phyloP scores from a whole-genome alignment of 2,329 filamentous ascomycete genomes.

The Aspergillus oerlinghausenensis region DNA sequence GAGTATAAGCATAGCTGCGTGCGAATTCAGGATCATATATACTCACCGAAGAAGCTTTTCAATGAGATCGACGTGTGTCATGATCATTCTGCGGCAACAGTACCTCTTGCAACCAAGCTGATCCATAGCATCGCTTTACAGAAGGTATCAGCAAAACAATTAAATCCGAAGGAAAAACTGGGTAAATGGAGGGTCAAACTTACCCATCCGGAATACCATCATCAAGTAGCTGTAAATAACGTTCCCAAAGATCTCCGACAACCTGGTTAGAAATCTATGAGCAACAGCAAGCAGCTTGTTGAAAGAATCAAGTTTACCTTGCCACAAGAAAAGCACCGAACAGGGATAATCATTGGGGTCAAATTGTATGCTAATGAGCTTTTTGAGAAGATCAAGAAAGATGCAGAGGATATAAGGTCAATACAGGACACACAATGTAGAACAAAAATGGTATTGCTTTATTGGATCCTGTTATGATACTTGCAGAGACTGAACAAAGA shows the following conservation, averaged over 20 bases:
- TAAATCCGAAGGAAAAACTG: background rate
- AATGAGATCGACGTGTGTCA: constrained; percentile 98
- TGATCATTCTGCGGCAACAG: constrained; percentile 98
- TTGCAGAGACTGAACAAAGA: background rate
- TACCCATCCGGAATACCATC: constrained; percentile 72
- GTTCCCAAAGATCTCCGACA: constrained; percentile 94
- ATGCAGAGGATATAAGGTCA: background rate
- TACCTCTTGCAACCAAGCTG: constrained; percentile 89
- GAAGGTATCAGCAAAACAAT: constrained; percentile 9
- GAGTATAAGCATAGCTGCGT: background rate
- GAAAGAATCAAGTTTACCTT: constrained; percentile 60
- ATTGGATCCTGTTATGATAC: background rate
- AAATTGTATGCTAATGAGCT: background rate
- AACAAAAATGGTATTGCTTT: background rate
- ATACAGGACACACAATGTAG: background rate
- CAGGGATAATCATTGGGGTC: constrained; percentile 83
- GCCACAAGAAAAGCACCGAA: constrained; percentile 97
- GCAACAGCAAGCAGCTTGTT: background rate
- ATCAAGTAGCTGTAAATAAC: constrained; percentile 84
- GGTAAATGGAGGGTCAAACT: constrained; percentile 25
- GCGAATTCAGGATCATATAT: background rate
- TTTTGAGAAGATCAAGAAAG: constrained; percentile 1
- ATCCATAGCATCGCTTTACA: constrained; percentile 84
- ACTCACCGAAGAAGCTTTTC: constrained; percentile 92
- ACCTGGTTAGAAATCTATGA: constrained; percentile 56